A percentile compares a stretch with the other conserved stretches of the same genome.
phyloP scores from a whole-genome alignment of 2,329 filamentous ascomycete species.

The Colletotrichum lindemuthianum region DNA sequence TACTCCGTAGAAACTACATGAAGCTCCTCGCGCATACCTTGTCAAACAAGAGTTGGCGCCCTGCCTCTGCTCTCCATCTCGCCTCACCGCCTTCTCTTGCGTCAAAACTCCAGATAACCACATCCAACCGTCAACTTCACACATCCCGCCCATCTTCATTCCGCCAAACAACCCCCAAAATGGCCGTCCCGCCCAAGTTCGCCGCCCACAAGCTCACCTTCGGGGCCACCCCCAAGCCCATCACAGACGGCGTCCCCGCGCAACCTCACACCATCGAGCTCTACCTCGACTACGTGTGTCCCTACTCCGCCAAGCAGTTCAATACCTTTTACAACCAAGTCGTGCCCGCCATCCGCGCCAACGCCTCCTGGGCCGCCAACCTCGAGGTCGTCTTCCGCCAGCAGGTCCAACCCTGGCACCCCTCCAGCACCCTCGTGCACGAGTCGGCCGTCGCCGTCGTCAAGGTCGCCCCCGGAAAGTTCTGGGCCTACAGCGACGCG shows the following conservation, averaged over 20 bases:
- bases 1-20: constrained; percentile 29
- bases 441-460: constrained; percentile 88
- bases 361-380: constrained; percentile 64
- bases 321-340: constrained; percentile 76
- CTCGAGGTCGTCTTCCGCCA: constrained; percentile 87
- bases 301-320: constrained; percentile 76
- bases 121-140: neutral
- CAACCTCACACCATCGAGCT: constrained; percentile 70
- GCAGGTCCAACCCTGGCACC: constrained; percentile 96
- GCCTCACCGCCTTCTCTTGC: neutral
- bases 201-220: constrained; percentile 74
- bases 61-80: neutral
- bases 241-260: constrained; percentile 49
- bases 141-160: neutral
- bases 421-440: constrained; percentile 81
- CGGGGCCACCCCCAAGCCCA: constrained; percentile 44
- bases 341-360: constrained; percentile 69
- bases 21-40: constrained; percentile 24
- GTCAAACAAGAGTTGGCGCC: constrained; percentile 29
- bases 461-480: constrained; percentile 73
- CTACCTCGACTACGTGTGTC: constrained; percentile 92
- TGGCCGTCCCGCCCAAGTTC: constrained; percentile 83
- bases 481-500: constrained; percentile 80
- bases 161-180: constrained; percentile 47
- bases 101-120: neutral